These are phyloP conservation scores for Psilocybe sp. DNA, from an alignment of 768 basidiomycete genomes.

Conservation along the genomic window DNA sequence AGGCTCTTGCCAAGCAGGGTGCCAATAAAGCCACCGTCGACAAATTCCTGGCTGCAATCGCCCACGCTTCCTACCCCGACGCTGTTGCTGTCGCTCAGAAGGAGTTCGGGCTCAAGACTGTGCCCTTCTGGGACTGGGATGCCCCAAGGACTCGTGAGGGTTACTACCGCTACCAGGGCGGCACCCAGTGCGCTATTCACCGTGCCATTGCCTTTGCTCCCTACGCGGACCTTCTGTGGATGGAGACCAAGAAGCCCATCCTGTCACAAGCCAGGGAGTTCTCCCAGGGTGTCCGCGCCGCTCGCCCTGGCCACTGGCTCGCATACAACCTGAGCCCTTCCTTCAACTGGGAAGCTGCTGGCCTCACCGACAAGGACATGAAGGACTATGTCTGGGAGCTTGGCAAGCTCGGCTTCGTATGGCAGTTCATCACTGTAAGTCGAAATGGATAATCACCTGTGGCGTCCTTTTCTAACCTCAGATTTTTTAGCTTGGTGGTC, in stretches of 20 bases:
- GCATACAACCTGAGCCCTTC: constrained; percentile 95
- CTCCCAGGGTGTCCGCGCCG: constrained; percentile 80
- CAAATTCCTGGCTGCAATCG: constrained; percentile 61
- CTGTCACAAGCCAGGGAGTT: constrained; percentile 90
- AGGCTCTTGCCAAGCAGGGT: constrained; percentile 63
- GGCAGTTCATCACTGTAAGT: constrained; percentile 97
- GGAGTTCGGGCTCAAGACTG: constrained; percentile 68
- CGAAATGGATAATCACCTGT: background rate
- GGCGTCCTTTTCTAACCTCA: background rate
- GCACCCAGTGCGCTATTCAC: constrained; percentile 91
- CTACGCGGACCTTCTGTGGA: constrained; percentile 90
- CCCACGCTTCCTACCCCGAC: constrained; percentile 64
- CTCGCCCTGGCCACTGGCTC: constrained; percentile 88
- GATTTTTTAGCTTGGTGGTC: constrained; percentile 74
- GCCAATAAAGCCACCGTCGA: constrained; percentile 45
- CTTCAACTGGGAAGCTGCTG: constrained; percentile 94
- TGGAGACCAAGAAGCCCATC: constrained; percentile 97
- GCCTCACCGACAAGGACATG: constrained; percentile 83
- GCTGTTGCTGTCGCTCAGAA: constrained; percentile 76
- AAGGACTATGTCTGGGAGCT: constrained; percentile 88
- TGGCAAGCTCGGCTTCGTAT: constrained; percentile 93
- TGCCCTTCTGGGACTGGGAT: constrained; percentile 96
- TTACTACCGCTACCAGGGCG: constrained; percentile 96
- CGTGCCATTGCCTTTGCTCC: constrained; percentile 92
- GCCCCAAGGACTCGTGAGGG: constrained; percentile 92